Evolutionary conservation across 2,329 filamentous ascomycete genomes (phyloP).

Genomic region (Peltaster fructicola): DNA sequence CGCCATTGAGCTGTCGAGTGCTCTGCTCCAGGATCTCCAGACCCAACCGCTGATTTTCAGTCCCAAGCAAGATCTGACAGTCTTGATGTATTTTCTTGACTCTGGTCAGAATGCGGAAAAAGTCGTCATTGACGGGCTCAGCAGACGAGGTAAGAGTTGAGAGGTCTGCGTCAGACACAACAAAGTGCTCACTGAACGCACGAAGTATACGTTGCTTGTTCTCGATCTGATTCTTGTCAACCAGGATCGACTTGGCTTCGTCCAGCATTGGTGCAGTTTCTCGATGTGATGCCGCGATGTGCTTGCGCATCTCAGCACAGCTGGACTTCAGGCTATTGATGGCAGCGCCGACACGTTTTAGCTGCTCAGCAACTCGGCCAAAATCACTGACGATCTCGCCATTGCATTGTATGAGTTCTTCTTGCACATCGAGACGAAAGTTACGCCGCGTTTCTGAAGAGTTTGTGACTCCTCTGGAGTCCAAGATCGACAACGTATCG

Average conservation of each 20-base stretch:
- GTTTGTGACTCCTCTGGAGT: slow-evolving; percentile 53
- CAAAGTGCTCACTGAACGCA: slow-evolving; percentile 66
- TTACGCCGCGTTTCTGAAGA: slow-evolving; percentile 62
- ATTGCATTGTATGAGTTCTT: slow-evolving; percentile 85
- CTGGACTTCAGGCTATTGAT: slow-evolving; percentile 63
- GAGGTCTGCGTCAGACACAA: slow-evolving; percentile 66
- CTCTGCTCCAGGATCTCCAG: slow-evolving; percentile 84
- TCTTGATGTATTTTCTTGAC: slow-evolving; percentile 79
- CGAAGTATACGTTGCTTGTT: slow-evolving; percentile 61
- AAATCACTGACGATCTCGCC: slow-evolving; percentile 78
- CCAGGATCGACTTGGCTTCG: slow-evolving; percentile 58
- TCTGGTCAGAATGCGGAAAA: slow-evolving; percentile 60
- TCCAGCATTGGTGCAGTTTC: slow-evolving; percentile 58
- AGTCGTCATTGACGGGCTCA: slow-evolving; percentile 68
- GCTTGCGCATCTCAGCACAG: slow-evolving; percentile 62
- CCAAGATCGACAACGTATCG: slow-evolving; percentile 63
- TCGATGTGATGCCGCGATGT: slow-evolving; percentile 56
- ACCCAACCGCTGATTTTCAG: slow-evolving; percentile 75
- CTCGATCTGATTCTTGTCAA: slow-evolving; percentile 56
- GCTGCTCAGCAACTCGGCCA: slow-evolving; percentile 79
- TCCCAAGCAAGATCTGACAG: slow-evolving; percentile 73
- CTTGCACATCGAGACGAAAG: slow-evolving; percentile 67
- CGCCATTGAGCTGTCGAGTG: slow-evolving; percentile 68
- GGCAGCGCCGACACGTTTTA: slow-evolving; percentile 63
- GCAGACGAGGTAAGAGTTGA: slow-evolving; percentile 57